Conservation (phyloP, 1,139 yeast genomes). For the Kodamaea ohmeri region DNA sequence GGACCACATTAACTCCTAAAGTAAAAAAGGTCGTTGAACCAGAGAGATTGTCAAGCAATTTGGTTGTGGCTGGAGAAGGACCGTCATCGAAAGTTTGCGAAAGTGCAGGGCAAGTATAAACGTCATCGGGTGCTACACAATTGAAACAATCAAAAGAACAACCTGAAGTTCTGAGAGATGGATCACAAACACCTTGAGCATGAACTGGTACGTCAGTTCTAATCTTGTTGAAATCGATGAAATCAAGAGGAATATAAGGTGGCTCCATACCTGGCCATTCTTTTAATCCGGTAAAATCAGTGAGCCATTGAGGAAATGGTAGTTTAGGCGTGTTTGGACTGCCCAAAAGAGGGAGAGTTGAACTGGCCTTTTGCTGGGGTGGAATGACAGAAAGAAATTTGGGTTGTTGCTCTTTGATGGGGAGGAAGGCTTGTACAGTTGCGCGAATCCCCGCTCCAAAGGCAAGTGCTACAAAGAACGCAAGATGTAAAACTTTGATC, state of each 20-base stretch:
- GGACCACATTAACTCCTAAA: constrained; percentile 75
- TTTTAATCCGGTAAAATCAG: constrained; percentile 64
- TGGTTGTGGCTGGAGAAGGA: constrained; percentile 70
- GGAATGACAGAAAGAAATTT: not conserved
- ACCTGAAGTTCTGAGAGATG: constrained; percentile 29
- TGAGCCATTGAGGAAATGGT: constrained; percentile 79
- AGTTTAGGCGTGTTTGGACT: constrained; percentile 12
- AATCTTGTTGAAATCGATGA: constrained; percentile 54
- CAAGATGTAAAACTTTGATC: not conserved
- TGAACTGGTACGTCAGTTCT: constrained; percentile 49
- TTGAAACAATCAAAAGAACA: constrained; percentile 88
- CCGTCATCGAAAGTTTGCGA: constrained; percentile 96
- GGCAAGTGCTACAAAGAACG: not conserved
- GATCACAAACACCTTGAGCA: constrained; percentile 57
- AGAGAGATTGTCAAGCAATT: constrained; percentile 51
- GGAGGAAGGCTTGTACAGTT: not conserved
- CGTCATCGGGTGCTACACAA: constrained; percentile 77
- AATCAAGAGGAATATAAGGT: constrained; percentile 79
- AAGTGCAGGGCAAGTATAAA: constrained; percentile 66
- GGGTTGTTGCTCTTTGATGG: not conserved
- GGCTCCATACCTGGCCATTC: constrained; percentile 87
- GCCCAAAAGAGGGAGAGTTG: not conserved
- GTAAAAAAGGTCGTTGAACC: constrained; percentile 73
- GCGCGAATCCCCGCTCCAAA: not conserved
- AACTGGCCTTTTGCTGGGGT: constrained; percentile 3